Evolutionary conservation across 768 basidiomycete genomes (phyloP), one percentile per base, ranked within the genome.

Genomic region (Tubosaeta brunneosetosa): DNA sequence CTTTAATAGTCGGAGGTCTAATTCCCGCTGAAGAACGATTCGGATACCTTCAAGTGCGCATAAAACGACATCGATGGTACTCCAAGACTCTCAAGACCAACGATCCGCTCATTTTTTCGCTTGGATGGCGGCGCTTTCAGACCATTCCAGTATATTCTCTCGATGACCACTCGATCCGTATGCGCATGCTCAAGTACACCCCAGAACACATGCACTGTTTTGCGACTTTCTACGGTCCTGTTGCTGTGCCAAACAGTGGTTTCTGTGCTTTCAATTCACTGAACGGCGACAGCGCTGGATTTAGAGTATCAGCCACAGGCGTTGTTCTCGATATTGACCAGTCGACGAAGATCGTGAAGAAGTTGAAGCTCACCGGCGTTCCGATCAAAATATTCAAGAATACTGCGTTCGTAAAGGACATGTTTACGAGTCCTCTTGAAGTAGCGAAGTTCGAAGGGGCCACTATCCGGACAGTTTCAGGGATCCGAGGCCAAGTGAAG

Each of bases 151-250:
- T 97, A 57, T 99, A 97, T 71, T 93, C 93, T 17, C 75, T 99
- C 19, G 97, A 99, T 67, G 97, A 99, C 70, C 94, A 97, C 66
- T 92, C 89, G 10, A 95, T 97, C 60, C 89, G 97, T 16, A 97
- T 97, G 86, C 91, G 97, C 33, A 90, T 98, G 87, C 88, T 99
- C 73, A 99, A 99, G 73, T 99, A 99, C 67, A 97, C 97, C 1
- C 97, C 97, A 0, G 97, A 99, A 72, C 97, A 99, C 65, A 97
- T 95, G 97, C 97, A 99, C 67, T 99, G 97, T 64, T 95, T 87
- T 64, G 95, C 94, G 3, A 97, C 94, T 3, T 97, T 98, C 71
- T 99, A 94, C 64, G 95, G 93, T 0, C 95, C 97, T 7, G 85
- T 92, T 19, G 76, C 92, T 3, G 74, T 91, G 0, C 95, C 94